These are phyloP conservation scores for Salvia hispanica DNA, from an alignment of 257 asterid species.

Conservation along the genomic window DNA sequence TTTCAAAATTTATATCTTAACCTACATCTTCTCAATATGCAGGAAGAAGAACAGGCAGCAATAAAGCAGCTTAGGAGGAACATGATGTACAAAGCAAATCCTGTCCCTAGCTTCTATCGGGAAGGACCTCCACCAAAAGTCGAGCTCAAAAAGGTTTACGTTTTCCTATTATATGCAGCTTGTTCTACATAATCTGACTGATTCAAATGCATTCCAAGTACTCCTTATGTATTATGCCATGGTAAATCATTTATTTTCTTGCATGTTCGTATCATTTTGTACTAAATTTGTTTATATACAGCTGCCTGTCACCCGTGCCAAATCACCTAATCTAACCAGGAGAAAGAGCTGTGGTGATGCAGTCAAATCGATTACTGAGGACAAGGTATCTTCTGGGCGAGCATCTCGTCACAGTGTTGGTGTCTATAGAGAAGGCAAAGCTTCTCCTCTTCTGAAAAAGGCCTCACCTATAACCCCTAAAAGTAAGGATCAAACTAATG, in stretches of 20 bases:
- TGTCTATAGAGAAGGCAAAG: conserved; percentile 43
- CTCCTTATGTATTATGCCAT: neutral
- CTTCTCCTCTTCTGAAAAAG: conserved; percentile 39
- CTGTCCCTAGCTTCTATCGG: conserved; percentile 86
- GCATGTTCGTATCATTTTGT: neutral
- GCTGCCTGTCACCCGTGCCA: conserved; percentile 96
- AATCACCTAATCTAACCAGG: conserved; percentile 77
- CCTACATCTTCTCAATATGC: conserved; percentile 34
- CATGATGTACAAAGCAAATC: conserved; percentile 83
- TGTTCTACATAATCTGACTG: neutral
- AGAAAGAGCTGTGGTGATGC: conserved; percentile 89
- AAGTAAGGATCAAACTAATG: conserved; percentile 46
- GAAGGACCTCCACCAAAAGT: conserved; percentile 95
- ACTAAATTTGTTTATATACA: conserved; percentile 40
- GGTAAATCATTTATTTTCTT: neutral
- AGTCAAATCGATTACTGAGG: conserved; percentile 49
- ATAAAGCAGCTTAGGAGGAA: conserved; percentile 83
- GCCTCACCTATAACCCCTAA: conserved; percentile 55
- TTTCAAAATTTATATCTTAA: conserved; percentile 11
- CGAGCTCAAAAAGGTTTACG: conserved; percentile 83
- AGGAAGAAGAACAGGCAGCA: conserved; percentile 92
- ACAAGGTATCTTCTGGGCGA: conserved; percentile 46
- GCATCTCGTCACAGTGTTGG: conserved; percentile 71
- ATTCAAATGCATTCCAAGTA: no score
- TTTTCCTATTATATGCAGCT: neutral